A percentile compares a stretch with the other conserved stretches of the same genome.
phyloP scores from a whole-genome alignment of 2,329 filamentous ascomycete genomes.

The Apiospora phragmitis region DNA sequence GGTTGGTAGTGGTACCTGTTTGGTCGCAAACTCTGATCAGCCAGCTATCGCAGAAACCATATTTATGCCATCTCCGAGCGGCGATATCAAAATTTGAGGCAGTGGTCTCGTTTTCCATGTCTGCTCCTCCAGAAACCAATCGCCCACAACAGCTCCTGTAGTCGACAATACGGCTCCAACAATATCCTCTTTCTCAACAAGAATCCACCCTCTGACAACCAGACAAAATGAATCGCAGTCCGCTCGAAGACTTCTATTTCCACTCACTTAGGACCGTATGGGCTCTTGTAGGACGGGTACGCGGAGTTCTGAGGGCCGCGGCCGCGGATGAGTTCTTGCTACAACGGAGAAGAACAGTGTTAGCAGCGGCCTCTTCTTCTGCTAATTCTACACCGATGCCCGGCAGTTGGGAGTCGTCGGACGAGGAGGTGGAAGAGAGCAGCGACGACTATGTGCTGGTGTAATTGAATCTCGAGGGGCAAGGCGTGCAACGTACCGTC shows the following conservation, averaged over 20 bases:
- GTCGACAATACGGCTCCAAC: not conserved
- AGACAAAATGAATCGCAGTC: slow-evolving; percentile 5
- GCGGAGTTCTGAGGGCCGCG: not conserved
- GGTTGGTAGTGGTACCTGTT: slow-evolving; percentile 60
- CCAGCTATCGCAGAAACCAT: not conserved
- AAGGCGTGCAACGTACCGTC: not conserved
- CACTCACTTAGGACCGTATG: slow-evolving; percentile 67
- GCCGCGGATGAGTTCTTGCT: not conserved
- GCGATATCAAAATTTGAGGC: not conserved
- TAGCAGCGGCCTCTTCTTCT: not conserved
- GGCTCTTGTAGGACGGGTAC: slow-evolving; percentile 55
- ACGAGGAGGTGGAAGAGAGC: not conserved
- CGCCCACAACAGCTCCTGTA: not conserved
- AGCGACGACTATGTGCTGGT: not conserved
- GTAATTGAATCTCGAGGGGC: not conserved
- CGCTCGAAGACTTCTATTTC: slow-evolving; percentile 16
- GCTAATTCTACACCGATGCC: not conserved
- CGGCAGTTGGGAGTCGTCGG: not conserved
- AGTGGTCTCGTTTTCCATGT: not conserved
- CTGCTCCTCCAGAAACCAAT: not conserved
- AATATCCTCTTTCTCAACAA: not conserved
- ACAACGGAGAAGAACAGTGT: not conserved
- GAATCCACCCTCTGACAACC: not conserved
- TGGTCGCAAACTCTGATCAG: slow-evolving; percentile 8
- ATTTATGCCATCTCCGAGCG: not conserved